phyloP scores from a whole-genome alignment of 345 rosid species.

The Populus deltoides region DNA sequence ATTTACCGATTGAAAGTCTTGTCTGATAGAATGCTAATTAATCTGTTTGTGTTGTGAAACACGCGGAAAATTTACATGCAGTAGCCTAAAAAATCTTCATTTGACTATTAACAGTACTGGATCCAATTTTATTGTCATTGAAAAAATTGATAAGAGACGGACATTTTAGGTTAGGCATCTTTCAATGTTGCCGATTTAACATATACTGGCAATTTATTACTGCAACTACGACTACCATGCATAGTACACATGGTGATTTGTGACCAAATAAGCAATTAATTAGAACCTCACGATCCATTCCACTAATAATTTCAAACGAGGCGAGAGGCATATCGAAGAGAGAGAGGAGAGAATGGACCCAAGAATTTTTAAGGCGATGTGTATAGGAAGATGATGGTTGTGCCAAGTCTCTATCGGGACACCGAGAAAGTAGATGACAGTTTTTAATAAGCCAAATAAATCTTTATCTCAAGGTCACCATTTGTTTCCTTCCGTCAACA shows the following conservation, averaged over 20 bases:
- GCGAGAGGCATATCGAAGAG: background rate
- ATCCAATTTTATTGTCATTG: background rate
- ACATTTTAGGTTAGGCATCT: background rate
- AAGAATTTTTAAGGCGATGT: slow-evolving; percentile 16
- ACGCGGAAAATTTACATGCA: no score
- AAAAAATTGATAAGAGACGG: background rate
- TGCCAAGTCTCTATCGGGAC: slow-evolving; percentile 38
- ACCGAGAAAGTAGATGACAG: slow-evolving; percentile 20
- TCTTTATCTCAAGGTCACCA: slow-evolving; percentile 10
- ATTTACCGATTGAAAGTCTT: background rate
- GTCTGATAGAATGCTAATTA: background rate
- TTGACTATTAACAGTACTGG: background rate
- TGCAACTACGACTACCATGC: background rate
- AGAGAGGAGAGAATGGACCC: slow-evolving; percentile 7
- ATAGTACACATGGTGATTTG: no score
- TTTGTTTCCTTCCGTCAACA: background rate
- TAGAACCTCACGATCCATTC: background rate
- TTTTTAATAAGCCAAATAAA: slow-evolving; percentile 25
- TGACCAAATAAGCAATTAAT: background rate
- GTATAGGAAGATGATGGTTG: slow-evolving; percentile 15
- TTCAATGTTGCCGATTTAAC: background rate
- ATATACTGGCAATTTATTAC: background rate
- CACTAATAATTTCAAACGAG: no score
- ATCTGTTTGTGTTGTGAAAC: no score
- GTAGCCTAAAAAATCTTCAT: background rate